Base-by-base conservation (phyloP, 225 moss, liverwort and hornwort species). In the Takakia lepidozioides region DNA sequence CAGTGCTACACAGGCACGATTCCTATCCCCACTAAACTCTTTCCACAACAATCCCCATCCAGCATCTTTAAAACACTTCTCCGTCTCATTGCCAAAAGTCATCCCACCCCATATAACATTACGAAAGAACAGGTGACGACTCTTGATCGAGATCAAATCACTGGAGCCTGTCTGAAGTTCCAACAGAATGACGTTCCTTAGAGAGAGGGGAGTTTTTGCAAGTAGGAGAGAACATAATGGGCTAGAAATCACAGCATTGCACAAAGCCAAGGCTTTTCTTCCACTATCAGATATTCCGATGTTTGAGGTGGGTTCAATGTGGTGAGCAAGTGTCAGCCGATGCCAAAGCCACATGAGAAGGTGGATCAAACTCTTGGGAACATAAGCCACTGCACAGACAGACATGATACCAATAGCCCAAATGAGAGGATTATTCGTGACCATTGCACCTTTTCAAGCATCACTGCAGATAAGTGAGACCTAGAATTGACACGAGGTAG, bases 21-120 rank as follows among this genome's bases (percentile, higher is more conserved):
- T 55, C 43, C 30, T 66, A 48, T 75, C 75, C 8, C 70, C 75
- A 25, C 66, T 55, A 47, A 55, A 75, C n/a, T 70, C 59, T 43
- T 62, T 71, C 70, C 70, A 75, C 55, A 75, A 56, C 26, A 75
- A 50, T 37, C 75, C 75, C 55, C 37, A 75, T 46, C 58, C 58
- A 55, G 25, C 58, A 48, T 23, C 35, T 27, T 66, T 56, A 28
- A 34, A 20, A 26, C 38, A 60, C 38, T 50, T n/a, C n/a, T n/a
- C n/a, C n/a, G n/a, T n/a, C n/a, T n/a, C n/a, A n/a, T n/a, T n/a
- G n/a, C n/a, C n/a, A 47, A 18, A 34, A 41, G 9, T 57, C 29
- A 51, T 36, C 38, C 62, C 51, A 2, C 75, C 70, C 75, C 75
- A 75, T 21, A 71, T 52, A 63, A 56, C 59, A 36, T 39, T 8